Base-by-base conservation (phyloP, 768 basidiomycete genomes). In the Dioszegia crocea region DNA sequence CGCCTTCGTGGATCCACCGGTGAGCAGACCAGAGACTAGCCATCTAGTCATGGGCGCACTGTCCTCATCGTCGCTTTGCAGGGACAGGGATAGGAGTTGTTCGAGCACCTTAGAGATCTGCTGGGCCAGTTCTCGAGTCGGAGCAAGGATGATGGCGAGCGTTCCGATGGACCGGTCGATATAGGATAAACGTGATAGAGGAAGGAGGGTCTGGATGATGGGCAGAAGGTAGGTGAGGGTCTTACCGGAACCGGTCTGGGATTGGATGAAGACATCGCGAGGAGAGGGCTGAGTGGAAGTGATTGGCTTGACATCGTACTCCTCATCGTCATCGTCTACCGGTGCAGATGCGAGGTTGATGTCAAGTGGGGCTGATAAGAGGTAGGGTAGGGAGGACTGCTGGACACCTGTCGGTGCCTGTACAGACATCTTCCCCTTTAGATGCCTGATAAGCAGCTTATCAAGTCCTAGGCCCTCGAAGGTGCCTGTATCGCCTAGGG, bases 31-130 rank as follows among this genome's bases (percentile, higher is more conserved):
- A 0, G 94, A 89, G 8, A 97, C 90, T 19, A 99, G 83, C 89
- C 91, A 96, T 36, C 96, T 85, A 0, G 92, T 76, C 61, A 69
- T 71, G 31, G 70, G 63, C 19, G 63, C 51, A 57, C 65, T 60
- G 12, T 68, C 81, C 19, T 76, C 67, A 30, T 82, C 62, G 4
- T 63, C 61, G 81, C 3, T 82, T 1, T 65, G 58, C 23, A 75
- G 45, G 88, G 81, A 53, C 87, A 96, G 82, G 67, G 85, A 83
- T 3, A 98, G 81, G 5, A 98, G 77, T 16, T 81, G 79, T 64
- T 91, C 90, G 12, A 97, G 81, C n/a, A 98, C 93, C 67, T 96
- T 91, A 9, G 88, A 91, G 53, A 97, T 97, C 73, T 99, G 96
- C 71, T 91, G 90, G 1, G 94, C 96, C 14, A 98, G 83, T 78